Evolutionary conservation across 768 basidiomycete species (phyloP).

Genomic region (Mycena amicta): DNA sequence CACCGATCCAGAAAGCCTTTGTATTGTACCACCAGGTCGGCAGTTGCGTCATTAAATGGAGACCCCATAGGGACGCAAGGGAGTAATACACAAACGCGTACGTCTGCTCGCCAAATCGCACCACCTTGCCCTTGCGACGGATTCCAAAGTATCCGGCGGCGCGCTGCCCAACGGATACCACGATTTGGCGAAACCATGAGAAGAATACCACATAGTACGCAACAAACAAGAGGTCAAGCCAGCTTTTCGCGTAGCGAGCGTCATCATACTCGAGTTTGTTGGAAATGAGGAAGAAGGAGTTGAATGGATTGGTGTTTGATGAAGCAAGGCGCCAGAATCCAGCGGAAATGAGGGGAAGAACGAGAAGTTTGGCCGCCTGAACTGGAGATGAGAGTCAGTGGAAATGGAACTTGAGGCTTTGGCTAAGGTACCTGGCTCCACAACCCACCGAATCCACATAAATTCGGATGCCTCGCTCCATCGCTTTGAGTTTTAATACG

Average conservation of each 20-base stretch:
- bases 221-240: slow-evolving; percentile 78
- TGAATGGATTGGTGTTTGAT: slow-evolving; percentile 69
- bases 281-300: slow-evolving; percentile 69
- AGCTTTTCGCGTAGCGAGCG: slow-evolving; percentile 69
- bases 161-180: slow-evolving; percentile 65
- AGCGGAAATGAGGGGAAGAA: slow-evolving; percentile 61
- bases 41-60: slow-evolving; percentile 79
- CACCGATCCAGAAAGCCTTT: slow-evolving; percentile 82
- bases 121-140: slow-evolving; percentile 61
- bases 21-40: slow-evolving; percentile 89
- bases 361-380: slow-evolving; percentile 50
- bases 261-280: slow-evolving; percentile 56
- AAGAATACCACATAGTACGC: slow-evolving; percentile 84
- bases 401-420: slow-evolving; percentile 3
- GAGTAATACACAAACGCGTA: slow-evolving; percentile 80
- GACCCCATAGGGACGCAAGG: slow-evolving; percentile 71
- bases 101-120: slow-evolving; percentile 87
- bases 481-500: neutral
- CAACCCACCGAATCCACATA: slow-evolving; percentile 6
- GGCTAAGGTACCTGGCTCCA: slow-evolving; percentile 1
- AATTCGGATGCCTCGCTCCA: neutral
- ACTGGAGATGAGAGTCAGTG: slow-evolving; percentile 35
- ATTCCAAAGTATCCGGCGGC: slow-evolving; percentile 74
- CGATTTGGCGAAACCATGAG: slow-evolving; percentile 79
- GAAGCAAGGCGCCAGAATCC: slow-evolving; percentile 52